Base-by-base conservation (phyloP, 495 filamentous ascomycete species). In the Hypoxylon subgilvum region DNA sequence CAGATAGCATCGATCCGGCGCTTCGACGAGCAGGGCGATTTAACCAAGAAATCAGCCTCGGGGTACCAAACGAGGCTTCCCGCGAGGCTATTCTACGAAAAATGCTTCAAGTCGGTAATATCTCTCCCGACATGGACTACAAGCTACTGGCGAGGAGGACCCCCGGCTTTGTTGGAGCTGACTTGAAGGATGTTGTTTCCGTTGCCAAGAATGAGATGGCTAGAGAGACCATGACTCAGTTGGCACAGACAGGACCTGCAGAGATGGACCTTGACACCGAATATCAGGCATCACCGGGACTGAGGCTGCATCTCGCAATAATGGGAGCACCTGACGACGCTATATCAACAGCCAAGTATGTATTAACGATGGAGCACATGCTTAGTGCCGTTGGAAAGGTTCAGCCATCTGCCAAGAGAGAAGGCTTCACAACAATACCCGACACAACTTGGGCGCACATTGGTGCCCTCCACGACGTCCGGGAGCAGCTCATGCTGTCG, bases 351-450 rank as follows among this genome's bases (percentile, higher is more conserved):
- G 69, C 75, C 69, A 35, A 74, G 76, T 63, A 81, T 72, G 46
- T 76, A 68, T 27, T 72, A 3, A 65, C 65, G 1, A 67, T 70
- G 65, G 56, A 64, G 6, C 67, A 72, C 40, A 65, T 72, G 54
- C 41, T 69, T 19, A 80, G 80, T 4, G 94, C 93, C 19, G 79
- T 97, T 21, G 84, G 88, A 31, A 87, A 86, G 64, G 92, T 97
- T 48, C 92, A 95, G 56, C 95, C 94, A 3, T 96, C 92, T 1
- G 88, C 91, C 14, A 95, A 96, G 68, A 86, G 94, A 13, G 95
- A 98, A 77, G 94, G 94, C 55, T 98, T 98, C 73, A 91, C 92
- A 21, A 96, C 92, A 1, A 91, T 97, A 36, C 94, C 94, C n/a
- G 89, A 96, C 69, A 96, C 92, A 5, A 96, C 91, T 1, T 98